phyloP scores from a whole-genome alignment of 2,329 filamentous ascomycete genomes.

The Calonectria pseudoturangicola region DNA sequence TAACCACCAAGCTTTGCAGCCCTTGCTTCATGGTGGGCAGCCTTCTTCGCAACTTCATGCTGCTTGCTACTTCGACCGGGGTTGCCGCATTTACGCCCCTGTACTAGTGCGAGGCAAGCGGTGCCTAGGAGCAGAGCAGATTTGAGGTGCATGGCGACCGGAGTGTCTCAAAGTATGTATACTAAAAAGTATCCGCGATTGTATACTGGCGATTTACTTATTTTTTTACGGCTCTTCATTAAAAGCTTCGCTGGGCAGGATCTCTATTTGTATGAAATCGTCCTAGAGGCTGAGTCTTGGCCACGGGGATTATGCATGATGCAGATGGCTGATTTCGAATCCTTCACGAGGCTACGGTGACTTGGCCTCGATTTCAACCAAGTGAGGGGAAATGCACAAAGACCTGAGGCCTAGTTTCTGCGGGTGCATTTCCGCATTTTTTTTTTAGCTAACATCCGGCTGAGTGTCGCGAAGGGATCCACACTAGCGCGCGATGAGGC shows the following conservation, averaged over 20 bases:
- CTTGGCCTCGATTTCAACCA: background rate
- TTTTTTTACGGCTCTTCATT: background rate
- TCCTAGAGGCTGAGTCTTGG: no score
- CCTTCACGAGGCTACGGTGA: background rate
- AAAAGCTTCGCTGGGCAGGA: background rate
- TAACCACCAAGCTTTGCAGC: background rate
- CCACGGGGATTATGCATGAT: background rate
- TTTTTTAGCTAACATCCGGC: background rate
- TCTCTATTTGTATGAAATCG: background rate
- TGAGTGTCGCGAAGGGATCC: background rate
- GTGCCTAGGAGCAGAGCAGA: background rate
- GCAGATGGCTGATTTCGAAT: background rate
- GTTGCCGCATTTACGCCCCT: background rate
- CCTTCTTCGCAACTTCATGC: background rate
- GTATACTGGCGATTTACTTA: background rate
- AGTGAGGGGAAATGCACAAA: background rate
- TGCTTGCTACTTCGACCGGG: background rate
- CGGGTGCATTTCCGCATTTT: background rate
- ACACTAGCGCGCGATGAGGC: background rate
- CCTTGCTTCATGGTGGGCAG: background rate
- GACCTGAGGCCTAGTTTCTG: background rate
- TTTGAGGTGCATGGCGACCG: background rate
- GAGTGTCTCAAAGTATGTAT: background rate
- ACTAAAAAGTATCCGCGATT: no score
- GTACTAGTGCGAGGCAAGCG: background rate